phyloP scores from a whole-genome alignment of 768 basidiomycete genomes.

The Calocera cornea region DNA sequence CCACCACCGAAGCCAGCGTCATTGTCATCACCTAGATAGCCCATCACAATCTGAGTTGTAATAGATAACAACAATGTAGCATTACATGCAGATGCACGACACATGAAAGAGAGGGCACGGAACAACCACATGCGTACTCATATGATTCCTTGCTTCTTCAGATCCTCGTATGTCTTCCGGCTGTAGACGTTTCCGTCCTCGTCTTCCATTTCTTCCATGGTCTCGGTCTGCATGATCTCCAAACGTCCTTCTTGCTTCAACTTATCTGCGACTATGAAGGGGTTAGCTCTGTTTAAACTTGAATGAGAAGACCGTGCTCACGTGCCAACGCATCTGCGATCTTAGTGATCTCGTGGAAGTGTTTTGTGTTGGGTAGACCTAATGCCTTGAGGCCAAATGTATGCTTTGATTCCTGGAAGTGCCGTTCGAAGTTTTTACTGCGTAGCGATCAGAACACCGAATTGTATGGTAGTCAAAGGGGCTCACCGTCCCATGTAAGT shows the following conservation, averaged over 20 bases:
- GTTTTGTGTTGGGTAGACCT: conserved; percentile 94
- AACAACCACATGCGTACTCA: conserved; percentile 8
- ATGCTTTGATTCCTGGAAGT: conserved; percentile 95
- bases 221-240: conserved; percentile 85
- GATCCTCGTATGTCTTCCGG: conserved; percentile 91
- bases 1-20: conserved; percentile 11
- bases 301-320: conserved; percentile 30
- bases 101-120: neutral
- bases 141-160: conserved; percentile 90
- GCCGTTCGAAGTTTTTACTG: conserved; percentile 91
- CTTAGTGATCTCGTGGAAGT: conserved; percentile 96
- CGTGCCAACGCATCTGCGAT: conserved; percentile 92
- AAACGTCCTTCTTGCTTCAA: conserved; percentile 92
- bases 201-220: conserved; percentile 96
- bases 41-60: neutral
- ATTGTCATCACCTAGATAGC: conserved; percentile 6
- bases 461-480: conserved; percentile 1
- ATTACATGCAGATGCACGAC: neutral
- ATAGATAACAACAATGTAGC: conserved; percentile 11
- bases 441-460: neutral
- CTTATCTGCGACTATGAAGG: conserved; percentile 73
- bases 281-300: neutral
- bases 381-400: conserved; percentile 97
- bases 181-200: conserved; percentile 98
- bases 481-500: conserved; percentile 88